Evolutionary conservation across 306 rosid genomes (phyloP), one percentile per base, ranked within the genome.

Genomic region (Sesbania bispinosa): DNA sequence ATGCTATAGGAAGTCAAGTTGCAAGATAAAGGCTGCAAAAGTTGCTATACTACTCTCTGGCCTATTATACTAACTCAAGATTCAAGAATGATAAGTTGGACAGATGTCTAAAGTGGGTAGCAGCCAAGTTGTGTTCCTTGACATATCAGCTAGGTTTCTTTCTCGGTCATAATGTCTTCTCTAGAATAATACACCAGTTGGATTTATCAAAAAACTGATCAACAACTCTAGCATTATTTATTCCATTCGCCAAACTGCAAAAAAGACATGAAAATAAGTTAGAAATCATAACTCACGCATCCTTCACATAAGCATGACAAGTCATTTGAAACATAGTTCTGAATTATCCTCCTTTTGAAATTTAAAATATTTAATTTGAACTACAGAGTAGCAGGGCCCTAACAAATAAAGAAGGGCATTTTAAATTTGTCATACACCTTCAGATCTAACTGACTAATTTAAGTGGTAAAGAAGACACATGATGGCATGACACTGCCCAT

Each of bases 201-300:
- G 97, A 89, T 81, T 94, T 94, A 84, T 94, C 96, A 47, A 74
- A 91, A 89, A 94, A 91, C 48, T 75, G 84, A 72, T 94, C 97
- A 3, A 94, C 87, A 39, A 94, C 67, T 65, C 83, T 82, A 10
- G 90, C 90, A 57, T 85, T 80, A 66, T 77, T 81, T 80, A 90
- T 79, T 55, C 93, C 96, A 66, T 85, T 81, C 36, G 81, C 82
- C 69, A 94, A 82, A 79, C 97, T 94, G 88, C 77, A 86, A 71
- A 78, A n/a, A 66, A 19, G 67, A 30, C 3, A 46, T 4, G 63
- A 29, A 50, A 51, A 29, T 16, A 50, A 72, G 64, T 64, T 46
- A 62, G 45, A 60, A 71, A 60, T 35, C 45, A 60, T 21, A 55
- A 64, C 29, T 61, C 10, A 23, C 4, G 50, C 67, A 41, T 62